These are phyloP conservation scores for Xylaria sp. DNA, from an alignment of 2,329 filamentous ascomycete genomes.

Conservation along the genomic window DNA sequence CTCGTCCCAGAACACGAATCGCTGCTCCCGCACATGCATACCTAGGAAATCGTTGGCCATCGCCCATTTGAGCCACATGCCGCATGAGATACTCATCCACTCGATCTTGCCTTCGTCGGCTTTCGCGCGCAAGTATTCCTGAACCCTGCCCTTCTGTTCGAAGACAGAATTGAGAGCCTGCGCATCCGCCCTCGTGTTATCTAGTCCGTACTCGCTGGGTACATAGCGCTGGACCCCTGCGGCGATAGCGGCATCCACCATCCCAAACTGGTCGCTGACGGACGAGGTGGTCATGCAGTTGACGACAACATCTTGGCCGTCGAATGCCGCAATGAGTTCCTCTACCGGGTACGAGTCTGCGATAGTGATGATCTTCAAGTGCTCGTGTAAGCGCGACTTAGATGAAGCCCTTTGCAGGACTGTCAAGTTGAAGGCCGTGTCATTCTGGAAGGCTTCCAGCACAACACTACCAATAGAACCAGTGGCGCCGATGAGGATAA, in stretches of 20 bases:
- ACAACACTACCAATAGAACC: slow-evolving; percentile 49
- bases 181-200: slow-evolving; percentile 49
- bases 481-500: slow-evolving; percentile 49
- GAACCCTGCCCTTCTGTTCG: slow-evolving; percentile 47
- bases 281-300: slow-evolving; percentile 55
- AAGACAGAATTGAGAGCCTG: slow-evolving; percentile 46
- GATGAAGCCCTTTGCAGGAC: slow-evolving; percentile 48
- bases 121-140: slow-evolving; percentile 44
- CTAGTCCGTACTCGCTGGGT: slow-evolving; percentile 62
- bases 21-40: slow-evolving; percentile 40
- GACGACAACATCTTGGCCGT: slow-evolving; percentile 51
- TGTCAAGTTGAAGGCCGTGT: slow-evolving; percentile 45
- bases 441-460: slow-evolving; percentile 45
- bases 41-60: slow-evolving; percentile 47
- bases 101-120: slow-evolving; percentile 45
- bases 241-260: slow-evolving; percentile 65
- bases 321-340: slow-evolving; percentile 43
- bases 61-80: slow-evolving; percentile 49
- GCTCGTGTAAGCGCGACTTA: slow-evolving; percentile 38
- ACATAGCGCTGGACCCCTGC: slow-evolving; percentile 67
- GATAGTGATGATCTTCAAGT: slow-evolving; percentile 44
- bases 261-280: slow-evolving; percentile 57
- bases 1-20: slow-evolving; percentile 50
- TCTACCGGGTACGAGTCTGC: slow-evolving; percentile 46
- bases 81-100: slow-evolving; percentile 48